Percentiles rank a stretch among this genome's conserved stretches.
Conservation (phyloP, 208 protist genomes). For the Trypanosomatidae sp. region DNA sequence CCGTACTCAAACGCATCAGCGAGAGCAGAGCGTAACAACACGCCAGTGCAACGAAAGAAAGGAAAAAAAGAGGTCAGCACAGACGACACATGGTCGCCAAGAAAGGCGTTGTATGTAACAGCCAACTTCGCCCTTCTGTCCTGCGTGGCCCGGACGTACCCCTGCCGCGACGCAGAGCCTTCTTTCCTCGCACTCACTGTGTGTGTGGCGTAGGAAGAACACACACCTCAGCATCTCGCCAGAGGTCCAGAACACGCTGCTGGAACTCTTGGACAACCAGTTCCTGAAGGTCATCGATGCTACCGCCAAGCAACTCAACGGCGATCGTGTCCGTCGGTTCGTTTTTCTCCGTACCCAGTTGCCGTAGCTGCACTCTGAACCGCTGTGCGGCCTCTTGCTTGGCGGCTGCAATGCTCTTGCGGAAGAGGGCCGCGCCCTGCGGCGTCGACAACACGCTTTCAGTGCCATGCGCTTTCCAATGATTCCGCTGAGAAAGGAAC, state of each 20-base stretch:
- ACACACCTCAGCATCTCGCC: neutral
- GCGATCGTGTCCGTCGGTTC: too few species aligned
- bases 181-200: neutral
- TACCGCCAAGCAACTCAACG: neutral
- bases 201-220: neutral
- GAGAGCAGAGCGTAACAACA: neutral
- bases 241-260: constrained; percentile 5
- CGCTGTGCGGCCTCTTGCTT: constrained; percentile 14
- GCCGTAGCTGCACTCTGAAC: constrained; percentile 15
- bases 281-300: neutral
- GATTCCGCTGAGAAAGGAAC: constrained; percentile 19
- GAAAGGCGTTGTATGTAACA: neutral
- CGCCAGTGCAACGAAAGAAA: neutral
- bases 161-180: neutral
- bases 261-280: constrained; percentile 3
- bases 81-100: neutral
- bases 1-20: neutral
- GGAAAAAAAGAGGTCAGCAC: neutral
- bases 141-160: neutral
- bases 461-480: neutral
- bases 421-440: constrained; percentile 1
- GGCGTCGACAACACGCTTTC: neutral
- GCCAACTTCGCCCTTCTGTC: neutral
- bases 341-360: neutral
- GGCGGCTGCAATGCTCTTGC: neutral